A percentile compares a stretch with the other conserved stretches of the same genome.
Conservation (phyloP, 306 rosid species). For the Fagus sylvatica region DNA sequence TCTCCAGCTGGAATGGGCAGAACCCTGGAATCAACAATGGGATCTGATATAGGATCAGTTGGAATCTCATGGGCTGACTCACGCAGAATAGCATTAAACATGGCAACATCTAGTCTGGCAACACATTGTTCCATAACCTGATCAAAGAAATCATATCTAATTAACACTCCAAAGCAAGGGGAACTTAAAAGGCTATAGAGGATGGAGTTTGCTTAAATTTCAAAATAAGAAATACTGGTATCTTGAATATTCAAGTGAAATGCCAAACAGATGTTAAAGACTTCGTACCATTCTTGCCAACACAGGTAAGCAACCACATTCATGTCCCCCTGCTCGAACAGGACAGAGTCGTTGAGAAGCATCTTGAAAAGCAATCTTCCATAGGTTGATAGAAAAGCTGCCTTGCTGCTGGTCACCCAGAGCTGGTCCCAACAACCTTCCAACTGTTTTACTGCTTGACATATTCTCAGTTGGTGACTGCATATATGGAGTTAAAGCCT, state of each 20-base stretch:
- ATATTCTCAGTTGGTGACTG: constrained; percentile 54
- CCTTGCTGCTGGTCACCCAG: constrained; percentile 90
- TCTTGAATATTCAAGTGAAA: not conserved
- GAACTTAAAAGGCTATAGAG: constrained; percentile 7
- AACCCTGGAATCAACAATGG: constrained; percentile 86
- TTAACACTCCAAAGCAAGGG: constrained; percentile 27
- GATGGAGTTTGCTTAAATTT: not conserved
- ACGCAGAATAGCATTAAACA: constrained; percentile 95
- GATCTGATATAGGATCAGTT: constrained; percentile 96
- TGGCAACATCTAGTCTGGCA: constrained; percentile 87
- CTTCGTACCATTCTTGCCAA: constrained; percentile 73
- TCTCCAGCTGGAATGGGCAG: constrained; percentile 96
- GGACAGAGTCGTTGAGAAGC: constrained; percentile 92
- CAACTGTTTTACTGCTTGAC: constrained; percentile 42
- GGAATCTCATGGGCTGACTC: constrained; percentile 96
- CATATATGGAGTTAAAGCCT: constrained; percentile 96
- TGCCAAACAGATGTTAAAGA: not conserved
- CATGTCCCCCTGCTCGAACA: constrained; percentile 93
- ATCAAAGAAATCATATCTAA: constrained; percentile 26
- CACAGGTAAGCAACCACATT: constrained; percentile 94
- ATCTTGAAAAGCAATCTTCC: constrained; percentile 90
- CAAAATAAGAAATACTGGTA: constrained; percentile 2
- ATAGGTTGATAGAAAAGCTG: constrained; percentile 69
- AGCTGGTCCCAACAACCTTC: constrained; percentile 72
- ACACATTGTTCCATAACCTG: constrained; percentile 92